Percentiles rank a stretch among this genome's conserved stretches.
Conservation (phyloP, 1,139 yeast species). For the Saccharomyces hybrid region DNA sequence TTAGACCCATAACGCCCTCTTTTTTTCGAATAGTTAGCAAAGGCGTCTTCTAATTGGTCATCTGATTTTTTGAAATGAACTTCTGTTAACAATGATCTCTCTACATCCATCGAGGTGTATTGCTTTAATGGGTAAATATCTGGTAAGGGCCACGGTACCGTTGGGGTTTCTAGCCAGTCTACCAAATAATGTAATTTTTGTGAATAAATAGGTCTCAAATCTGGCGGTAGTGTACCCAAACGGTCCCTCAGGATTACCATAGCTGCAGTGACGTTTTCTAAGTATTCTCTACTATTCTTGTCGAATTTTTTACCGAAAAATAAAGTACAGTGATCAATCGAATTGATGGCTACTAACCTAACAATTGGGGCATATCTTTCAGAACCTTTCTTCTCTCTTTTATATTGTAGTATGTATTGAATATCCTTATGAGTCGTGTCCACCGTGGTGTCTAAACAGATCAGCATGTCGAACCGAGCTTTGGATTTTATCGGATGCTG, state of each 20-base stretch:
- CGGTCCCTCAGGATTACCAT: conserved; percentile 74
- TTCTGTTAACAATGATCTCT: conserved; percentile 68
- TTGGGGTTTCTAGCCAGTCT: conserved; percentile 46
- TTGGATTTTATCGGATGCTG: conserved; percentile 23
- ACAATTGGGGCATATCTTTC: conserved; percentile 47
- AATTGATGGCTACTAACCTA: conserved; percentile 65
- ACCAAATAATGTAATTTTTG: conserved; percentile 57
- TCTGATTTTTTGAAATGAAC: conserved; percentile 47
- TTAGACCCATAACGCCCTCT: conserved; percentile 16
- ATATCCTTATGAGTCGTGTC: conserved; percentile 38
- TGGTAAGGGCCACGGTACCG: conserved; percentile 69
- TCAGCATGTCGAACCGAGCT: conserved; percentile 48
- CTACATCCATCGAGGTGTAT: conserved; percentile 67
- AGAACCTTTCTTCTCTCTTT: conserved; percentile 15
- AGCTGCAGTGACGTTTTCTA: conserved; percentile 69
- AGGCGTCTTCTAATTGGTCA: conserved; percentile 26
- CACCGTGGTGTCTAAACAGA: conserved; percentile 67
- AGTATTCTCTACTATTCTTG: conserved; percentile 37
- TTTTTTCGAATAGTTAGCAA: conserved; percentile 19
- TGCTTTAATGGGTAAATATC: conserved; percentile 57
- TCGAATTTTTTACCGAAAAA: conserved; percentile 37
- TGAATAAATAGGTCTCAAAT: conserved; percentile 64
- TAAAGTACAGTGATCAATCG: conserved; percentile 68
- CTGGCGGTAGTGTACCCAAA: conserved; percentile 80
- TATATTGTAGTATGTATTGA: conserved; percentile 18